Conservation (phyloP, 495 filamentous ascomycete genomes). For the Parathielavia appendiculata region DNA sequence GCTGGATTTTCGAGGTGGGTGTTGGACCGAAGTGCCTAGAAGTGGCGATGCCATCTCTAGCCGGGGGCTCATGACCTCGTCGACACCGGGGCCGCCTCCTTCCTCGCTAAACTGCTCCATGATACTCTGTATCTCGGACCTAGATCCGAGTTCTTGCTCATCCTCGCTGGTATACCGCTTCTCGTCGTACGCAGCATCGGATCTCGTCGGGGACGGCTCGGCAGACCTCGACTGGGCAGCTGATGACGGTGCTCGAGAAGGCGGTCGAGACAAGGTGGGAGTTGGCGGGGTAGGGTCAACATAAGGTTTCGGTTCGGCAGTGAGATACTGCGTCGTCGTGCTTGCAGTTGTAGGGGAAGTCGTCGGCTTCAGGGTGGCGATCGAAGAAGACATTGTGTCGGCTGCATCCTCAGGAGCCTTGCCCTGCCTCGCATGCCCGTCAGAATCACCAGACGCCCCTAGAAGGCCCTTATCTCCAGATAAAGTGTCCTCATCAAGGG, state of each 20-base stretch:
- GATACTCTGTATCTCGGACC: constrained; percentile 88
- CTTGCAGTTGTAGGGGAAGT: constrained; percentile 30
- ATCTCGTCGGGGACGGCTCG: constrained; percentile 54
- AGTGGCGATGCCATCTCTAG: constrained; percentile 68
- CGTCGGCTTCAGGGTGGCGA: constrained; percentile 47
- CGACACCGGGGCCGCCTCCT: constrained; percentile 57
- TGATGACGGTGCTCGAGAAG: constrained; percentile 47
- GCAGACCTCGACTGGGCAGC: constrained; percentile 31
- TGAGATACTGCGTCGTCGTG: constrained; percentile 38
- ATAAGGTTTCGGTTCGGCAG: constrained; percentile 46
- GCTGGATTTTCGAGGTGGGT: constrained; percentile 80
- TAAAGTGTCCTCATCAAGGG: constrained; percentile 1
- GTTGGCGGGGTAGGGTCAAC: constrained; percentile 61
- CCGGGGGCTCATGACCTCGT: constrained; percentile 78
- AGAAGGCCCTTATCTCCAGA: neutral
- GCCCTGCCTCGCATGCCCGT: constrained; percentile 9
- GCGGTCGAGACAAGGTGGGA: constrained; percentile 45
- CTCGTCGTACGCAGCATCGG: constrained; percentile 51
- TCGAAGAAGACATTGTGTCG: constrained; percentile 50
- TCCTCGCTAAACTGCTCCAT: constrained; percentile 81
- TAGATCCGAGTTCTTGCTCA: constrained; percentile 61
- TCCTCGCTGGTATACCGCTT: constrained; percentile 49
- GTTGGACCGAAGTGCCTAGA: constrained; percentile 55
- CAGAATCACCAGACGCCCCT: neutral
- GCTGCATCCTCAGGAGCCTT: constrained; percentile 16